A percentile compares a stretch with the other conserved stretches of the same genome.
Conservation (phyloP, 2,329 filamentous ascomycete species). For the Colletotrichum magnum region DNA sequence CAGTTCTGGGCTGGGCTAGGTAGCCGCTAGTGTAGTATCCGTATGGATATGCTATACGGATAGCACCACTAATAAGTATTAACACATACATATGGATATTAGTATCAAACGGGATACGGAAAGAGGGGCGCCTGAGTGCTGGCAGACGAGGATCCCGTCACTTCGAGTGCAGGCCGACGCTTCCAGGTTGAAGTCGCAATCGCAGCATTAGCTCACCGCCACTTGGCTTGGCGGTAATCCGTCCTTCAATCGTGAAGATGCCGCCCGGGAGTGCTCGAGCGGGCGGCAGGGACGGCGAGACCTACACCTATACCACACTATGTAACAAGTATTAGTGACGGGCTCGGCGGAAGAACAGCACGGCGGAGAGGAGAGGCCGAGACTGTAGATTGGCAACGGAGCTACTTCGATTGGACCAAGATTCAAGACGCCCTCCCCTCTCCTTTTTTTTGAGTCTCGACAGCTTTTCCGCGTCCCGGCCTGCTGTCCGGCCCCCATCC, state of each 20-base stretch:
- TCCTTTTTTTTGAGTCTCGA: background rate
- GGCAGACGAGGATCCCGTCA: conserved; percentile 1
- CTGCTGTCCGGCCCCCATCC: conserved; percentile 7
- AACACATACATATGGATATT: no score
- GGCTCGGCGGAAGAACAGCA: conserved; percentile 6
- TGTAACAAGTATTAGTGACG: background rate
- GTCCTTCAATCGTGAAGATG: conserved; percentile 13
- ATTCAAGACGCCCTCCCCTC: background rate
- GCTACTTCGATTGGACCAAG: conserved; percentile 9
- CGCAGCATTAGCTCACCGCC: conserved; percentile 36
- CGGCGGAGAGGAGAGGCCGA: background rate
- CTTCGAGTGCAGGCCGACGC: conserved; percentile 4
- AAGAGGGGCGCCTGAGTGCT: conserved; percentile 2
- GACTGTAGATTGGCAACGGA: conserved; percentile 13
- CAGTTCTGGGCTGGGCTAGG: no score
- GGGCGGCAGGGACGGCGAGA: conserved; percentile 8
- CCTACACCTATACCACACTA: no score
- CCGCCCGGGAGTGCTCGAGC: conserved; percentile 17
- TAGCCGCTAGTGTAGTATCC: no score
- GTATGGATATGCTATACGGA: no score
- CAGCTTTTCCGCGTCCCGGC: conserved; percentile 2
- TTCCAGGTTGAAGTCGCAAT: conserved; percentile 30
- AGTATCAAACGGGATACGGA: conserved; percentile 2
- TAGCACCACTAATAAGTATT: no score
- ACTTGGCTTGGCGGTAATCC: conserved; percentile 36